phyloP scores from a whole-genome alignment of 2,329 filamentous ascomycete species.

The Fusarium phyllophilum region DNA sequence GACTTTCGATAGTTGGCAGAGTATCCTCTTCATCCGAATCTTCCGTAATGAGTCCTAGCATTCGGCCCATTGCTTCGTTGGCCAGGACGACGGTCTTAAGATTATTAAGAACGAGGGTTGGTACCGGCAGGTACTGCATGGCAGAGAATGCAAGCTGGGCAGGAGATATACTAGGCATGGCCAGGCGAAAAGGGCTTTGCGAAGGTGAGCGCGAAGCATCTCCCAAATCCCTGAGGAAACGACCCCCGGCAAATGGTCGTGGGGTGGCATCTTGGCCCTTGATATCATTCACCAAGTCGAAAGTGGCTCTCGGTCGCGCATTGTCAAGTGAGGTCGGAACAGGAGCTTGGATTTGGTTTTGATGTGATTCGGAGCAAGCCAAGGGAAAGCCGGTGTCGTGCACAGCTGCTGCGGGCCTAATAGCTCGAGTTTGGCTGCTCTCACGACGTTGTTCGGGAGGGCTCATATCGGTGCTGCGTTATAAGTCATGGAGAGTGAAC shows the following conservation, averaged over 20 bases:
- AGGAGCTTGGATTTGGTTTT: constrained; percentile 27
- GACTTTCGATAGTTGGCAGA: constrained; percentile 63
- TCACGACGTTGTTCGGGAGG: constrained; percentile 45
- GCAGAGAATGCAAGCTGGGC: constrained; percentile 72
- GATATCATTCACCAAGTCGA: constrained; percentile 29
- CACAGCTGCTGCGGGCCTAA: constrained; percentile 35
- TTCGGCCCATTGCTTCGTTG: constrained; percentile 78
- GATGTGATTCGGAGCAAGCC: constrained; percentile 25
- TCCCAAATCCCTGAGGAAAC: constrained; percentile 50
- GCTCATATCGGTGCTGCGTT: constrained; percentile 47
- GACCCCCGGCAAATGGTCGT: constrained; percentile 41
- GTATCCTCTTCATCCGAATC: constrained; percentile 53
- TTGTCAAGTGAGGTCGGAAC: constrained; percentile 17
- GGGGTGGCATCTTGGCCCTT: constrained; percentile 40
- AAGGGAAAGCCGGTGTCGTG: constrained; percentile 37
- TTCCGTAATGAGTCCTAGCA: constrained; percentile 68
- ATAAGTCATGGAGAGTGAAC: constrained; percentile 39
- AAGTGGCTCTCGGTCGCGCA: constrained; percentile 31
- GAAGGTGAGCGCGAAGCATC: constrained; percentile 48
- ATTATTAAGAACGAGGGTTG: constrained; percentile 73
- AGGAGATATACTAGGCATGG: constrained; percentile 60
- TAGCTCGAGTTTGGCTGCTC: constrained; percentile 46
- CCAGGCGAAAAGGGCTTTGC: constrained; percentile 52
- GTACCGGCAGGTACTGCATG: constrained; percentile 79
- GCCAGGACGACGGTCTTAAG: constrained; percentile 77